A percentile compares a stretch with the other conserved stretches of the same genome.
phyloP scores from a whole-genome alignment of 768 basidiomycete genomes.

The Hydnomerulius pinastri region DNA sequence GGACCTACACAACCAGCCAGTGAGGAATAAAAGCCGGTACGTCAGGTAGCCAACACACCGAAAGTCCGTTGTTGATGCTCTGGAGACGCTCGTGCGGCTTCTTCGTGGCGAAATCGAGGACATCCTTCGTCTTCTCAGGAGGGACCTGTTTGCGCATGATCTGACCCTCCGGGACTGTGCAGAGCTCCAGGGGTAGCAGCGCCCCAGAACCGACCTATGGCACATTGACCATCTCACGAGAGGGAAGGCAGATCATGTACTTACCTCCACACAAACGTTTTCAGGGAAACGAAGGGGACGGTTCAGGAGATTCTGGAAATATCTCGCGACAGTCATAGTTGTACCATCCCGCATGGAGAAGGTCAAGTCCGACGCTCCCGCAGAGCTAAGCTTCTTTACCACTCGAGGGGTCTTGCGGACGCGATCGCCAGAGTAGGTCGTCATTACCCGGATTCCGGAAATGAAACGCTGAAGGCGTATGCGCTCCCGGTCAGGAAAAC shows the following conservation, averaged over 20 bases:
- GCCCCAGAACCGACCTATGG: conserved; percentile 61
- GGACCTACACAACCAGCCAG: conserved; percentile 38
- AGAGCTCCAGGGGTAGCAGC: conserved; percentile 67
- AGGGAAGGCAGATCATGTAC: conserved; percentile 13
- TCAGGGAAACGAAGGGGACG: conserved; percentile 59
- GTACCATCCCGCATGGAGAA: conserved; percentile 63
- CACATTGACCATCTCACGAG: conserved; percentile 21
- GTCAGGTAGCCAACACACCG: conserved; percentile 34
- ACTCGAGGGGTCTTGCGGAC: conserved; percentile 51
- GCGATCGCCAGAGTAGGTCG: conserved; percentile 39
- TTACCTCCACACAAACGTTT: conserved; percentile 67
- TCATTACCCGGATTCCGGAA: conserved; percentile 51
- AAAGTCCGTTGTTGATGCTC: conserved; percentile 55
- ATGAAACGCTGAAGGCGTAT: conserved; percentile 58
- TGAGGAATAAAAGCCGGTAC: neutral
- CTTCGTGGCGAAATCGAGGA: conserved; percentile 70
- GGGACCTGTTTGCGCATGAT: conserved; percentile 74
- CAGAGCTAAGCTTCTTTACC: conserved; percentile 57
- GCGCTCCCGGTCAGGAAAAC: conserved; percentile 53
- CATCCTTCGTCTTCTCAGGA: conserved; percentile 59
- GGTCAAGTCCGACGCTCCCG: conserved; percentile 52
- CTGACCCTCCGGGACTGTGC: conserved; percentile 62
- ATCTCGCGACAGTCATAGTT: conserved; percentile 56
- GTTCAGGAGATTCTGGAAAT: conserved; percentile 59
- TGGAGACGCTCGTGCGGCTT: conserved; percentile 56